Conservation (phyloP, 2,329 filamentous ascomycete species). For the Diaporthe vexans region DNA sequence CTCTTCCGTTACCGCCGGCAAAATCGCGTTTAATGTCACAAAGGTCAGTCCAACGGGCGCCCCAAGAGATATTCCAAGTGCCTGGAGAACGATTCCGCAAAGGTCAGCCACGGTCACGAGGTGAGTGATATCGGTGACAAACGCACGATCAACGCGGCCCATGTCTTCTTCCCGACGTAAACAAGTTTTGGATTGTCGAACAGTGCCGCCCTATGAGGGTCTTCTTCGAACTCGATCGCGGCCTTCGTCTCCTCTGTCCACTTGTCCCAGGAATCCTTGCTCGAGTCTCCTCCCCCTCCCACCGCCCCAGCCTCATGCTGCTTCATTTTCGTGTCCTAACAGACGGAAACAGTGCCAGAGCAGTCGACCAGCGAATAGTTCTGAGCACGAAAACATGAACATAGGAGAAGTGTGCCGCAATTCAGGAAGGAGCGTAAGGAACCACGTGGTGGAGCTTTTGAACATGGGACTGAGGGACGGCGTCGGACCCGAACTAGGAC, state of each 20-base stretch:
- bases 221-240: constrained; percentile 31
- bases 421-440: not conserved
- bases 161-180: constrained; percentile 31
- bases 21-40: not conserved
- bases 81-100: not conserved
- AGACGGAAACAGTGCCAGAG: constrained; percentile 11
- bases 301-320: constrained; percentile 25
- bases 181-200: constrained; percentile 26
- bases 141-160: constrained; percentile 32
- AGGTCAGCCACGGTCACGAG: not conserved
- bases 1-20: constrained; percentile 21
- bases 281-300: not conserved
- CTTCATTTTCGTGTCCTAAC: constrained; percentile 4
- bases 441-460: not conserved
- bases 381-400: not conserved
- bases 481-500: not conserved
- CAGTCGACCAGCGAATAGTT: constrained; percentile 21
- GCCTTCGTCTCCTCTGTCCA: constrained; percentile 39
- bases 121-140: not conserved
- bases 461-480: not conserved
- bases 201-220: constrained; percentile 21
- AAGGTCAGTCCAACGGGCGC: constrained; percentile 24
- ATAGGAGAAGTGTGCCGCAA: not conserved
- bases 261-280: constrained; percentile 2
- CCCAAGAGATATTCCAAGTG: constrained; percentile 21